Evolutionary conservation across 768 basidiomycete genomes (phyloP).

Genomic region (Imleria badia): DNA sequence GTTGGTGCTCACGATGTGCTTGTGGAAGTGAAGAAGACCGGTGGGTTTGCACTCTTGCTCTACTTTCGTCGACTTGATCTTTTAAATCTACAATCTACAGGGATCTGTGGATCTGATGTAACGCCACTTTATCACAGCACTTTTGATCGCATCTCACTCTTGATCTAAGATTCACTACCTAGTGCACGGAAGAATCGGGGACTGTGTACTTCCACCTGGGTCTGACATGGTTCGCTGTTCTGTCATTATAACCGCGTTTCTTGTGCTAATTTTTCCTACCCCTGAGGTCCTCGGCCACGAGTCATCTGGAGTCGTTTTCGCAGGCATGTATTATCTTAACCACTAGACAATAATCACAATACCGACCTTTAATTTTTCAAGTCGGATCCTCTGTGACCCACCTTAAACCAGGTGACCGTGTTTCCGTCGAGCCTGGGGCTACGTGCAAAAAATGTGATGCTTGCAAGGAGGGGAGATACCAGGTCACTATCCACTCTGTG

Average conservation of each 20-base stretch:
- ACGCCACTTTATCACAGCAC: slow-evolving; percentile 11
- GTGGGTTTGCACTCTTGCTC: slow-evolving; percentile 37
- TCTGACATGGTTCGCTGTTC: slow-evolving; percentile 61
- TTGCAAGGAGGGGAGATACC: slow-evolving; percentile 83
- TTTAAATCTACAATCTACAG: slow-evolving; percentile 36
- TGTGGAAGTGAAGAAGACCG: slow-evolving; percentile 90
- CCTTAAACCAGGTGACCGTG: slow-evolving; percentile 80
- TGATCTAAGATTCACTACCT: slow-evolving; percentile 68
- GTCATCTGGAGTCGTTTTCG: slow-evolving; percentile 75
- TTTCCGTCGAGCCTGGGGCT: slow-evolving; percentile 90
- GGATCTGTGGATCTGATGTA: slow-evolving; percentile 92
- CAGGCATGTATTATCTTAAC: slow-evolving; percentile 45
- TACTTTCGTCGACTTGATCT: slow-evolving; percentile 11
- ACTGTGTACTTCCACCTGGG: slow-evolving; percentile 67
- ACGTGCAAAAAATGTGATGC: slow-evolving; percentile 81
- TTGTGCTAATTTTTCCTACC: background rate
- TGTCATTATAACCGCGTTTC: background rate
- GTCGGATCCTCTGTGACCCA: slow-evolving; percentile 77
- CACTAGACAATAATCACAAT: background rate
- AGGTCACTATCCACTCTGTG: slow-evolving; percentile 44
- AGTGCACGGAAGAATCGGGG: slow-evolving; percentile 74
- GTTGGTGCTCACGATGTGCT: slow-evolving; percentile 78
- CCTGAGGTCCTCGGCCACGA: slow-evolving; percentile 92
- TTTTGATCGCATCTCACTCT: slow-evolving; percentile 5
- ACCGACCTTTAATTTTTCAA: slow-evolving; percentile 24